Evolutionary conservation across 768 basidiomycete genomes (phyloP), one percentile per base, ranked within the genome.

Genomic region (Naganishia kalamii): DNA sequence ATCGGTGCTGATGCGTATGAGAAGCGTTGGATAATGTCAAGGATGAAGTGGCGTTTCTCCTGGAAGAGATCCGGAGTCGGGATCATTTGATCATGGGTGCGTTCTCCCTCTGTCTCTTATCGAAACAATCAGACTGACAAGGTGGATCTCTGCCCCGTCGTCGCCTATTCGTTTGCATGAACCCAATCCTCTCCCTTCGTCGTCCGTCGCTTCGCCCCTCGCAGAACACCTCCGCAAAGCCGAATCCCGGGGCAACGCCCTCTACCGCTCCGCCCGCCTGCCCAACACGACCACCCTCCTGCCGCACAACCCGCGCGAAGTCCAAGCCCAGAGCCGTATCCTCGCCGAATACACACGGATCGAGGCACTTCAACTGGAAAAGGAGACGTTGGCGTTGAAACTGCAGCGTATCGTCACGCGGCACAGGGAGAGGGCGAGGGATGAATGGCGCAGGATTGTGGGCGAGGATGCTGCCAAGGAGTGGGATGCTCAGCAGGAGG

Each of bases 391-490:
- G 37, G 73, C 74, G 29, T 72, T 72, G 40, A 61, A 72, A 50
- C 63, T 75, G 70, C 70, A 70, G 48, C 49, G 71, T 60, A 76
- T 75, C 32, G 68, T 73, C 2, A 70, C 67, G n/a, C 47, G 75
- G n/a, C 68, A 71, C 27, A 65, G 65, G 65, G 72, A 73, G 63
- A 43, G 76, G 32, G 75, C 71, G 4, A 68, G 70, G 46, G 70
- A 72, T n/a, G 76, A 77, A 57, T 77, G 73, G 73, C 48, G 63
- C 27, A 75, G 66, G 64, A 72, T 77, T 5, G 78, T 70, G 27
- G 74, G 72, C n/a, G 76, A 68, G 21, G 68, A 63, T 12, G 46
- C 13, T 13, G 47, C 70, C 65, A 71, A 71, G 60, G 49, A 68
- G 29, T 71, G 71, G 41, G 70, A 71, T 59, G 29, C 72, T 12